Base-by-base conservation (phyloP, 257 asterid genomes). In the Capsicum pubescens region DNA sequence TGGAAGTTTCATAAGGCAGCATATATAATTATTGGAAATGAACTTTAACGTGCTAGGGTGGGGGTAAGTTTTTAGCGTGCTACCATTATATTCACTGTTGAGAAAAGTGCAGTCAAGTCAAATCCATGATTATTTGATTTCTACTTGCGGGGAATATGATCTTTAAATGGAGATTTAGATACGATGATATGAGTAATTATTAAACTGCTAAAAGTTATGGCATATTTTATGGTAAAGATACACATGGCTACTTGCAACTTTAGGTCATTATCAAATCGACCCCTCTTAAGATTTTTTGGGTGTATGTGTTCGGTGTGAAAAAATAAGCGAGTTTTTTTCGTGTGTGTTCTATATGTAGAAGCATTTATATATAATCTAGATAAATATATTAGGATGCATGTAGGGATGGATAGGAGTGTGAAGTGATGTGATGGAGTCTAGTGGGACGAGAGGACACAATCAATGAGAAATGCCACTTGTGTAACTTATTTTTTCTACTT, bases 21-120 rank as follows among this genome's bases (percentile, higher is more conserved):
- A 26, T n/a, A n/a, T n/a, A n/a, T 26, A 70, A 70, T 70, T 44
- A 70, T 71, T 71, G 79, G 9, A 71, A 15, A 9, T 44, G 79
- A n/a, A 44, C 57, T 71, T 69, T 69, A 69, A 69, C 77, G 77
- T 69, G 77, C 77, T 69, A 15, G 76, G 52, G 76, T 14, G 13
- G 21, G 52, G 52, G 7, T 68, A 68, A 68, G 7, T 15, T 14
- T 36, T 69, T 15, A 69, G 21, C 77, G 55, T 69, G 77, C 77
- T 68, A 39, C 26, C 76, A 68, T 64, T 52, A 11, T 58, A 16
- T 59, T 69, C 14, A 42, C 77, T 8, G 32, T 69, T 69, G 54
- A 8, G 3, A 69, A 68, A 69, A 69, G 77, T 7, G 55, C 55
- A 69, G 55, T 69, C 77, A 69, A 69, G 55, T 69, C 77, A 69